Conservation (phyloP, 768 basidiomycete species). For the Russula sp. region DNA sequence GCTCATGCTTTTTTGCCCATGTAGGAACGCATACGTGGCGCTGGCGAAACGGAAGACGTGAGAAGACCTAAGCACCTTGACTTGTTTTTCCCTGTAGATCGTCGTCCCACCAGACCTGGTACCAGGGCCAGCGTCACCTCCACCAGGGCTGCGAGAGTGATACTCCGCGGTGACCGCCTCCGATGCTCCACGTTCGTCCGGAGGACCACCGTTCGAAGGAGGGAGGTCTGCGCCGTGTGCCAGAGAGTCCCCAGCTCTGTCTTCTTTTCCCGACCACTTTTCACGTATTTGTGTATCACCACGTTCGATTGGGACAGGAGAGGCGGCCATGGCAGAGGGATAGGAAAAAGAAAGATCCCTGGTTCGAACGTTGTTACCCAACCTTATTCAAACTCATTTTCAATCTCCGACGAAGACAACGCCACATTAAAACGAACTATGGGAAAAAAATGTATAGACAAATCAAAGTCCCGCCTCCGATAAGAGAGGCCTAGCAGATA, state of each 20-base stretch:
- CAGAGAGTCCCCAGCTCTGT: slow-evolving; percentile 22
- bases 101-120: slow-evolving; percentile 22
- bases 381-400: slow-evolving; percentile 16
- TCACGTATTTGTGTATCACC: slow-evolving; percentile 21
- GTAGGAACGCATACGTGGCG: slow-evolving; percentile 28
- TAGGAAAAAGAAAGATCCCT: slow-evolving; percentile 13
- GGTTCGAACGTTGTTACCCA: background rate
- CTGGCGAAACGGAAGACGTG: slow-evolving; percentile 28
- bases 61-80: slow-evolving; percentile 84
- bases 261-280: slow-evolving; percentile 25
- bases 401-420: slow-evolving; percentile 24
- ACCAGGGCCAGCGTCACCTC: slow-evolving; percentile 19
- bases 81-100: slow-evolving; percentile 59
- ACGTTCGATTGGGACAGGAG: slow-evolving; percentile 24
- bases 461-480: background rate
- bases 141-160: slow-evolving; percentile 22
- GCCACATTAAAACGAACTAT: slow-evolving; percentile 10
- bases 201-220: slow-evolving; percentile 21
- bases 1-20: slow-evolving; percentile 20
- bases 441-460: background rate
- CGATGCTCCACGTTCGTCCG: slow-evolving; percentile 23
- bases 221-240: slow-evolving; percentile 24
- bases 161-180: slow-evolving; percentile 22
- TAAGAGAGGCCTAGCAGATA: background rate
- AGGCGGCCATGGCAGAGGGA: slow-evolving; percentile 25